Conservation (phyloP, 2,329 filamentous ascomycete genomes). For the Fusarium sarcochroum region DNA sequence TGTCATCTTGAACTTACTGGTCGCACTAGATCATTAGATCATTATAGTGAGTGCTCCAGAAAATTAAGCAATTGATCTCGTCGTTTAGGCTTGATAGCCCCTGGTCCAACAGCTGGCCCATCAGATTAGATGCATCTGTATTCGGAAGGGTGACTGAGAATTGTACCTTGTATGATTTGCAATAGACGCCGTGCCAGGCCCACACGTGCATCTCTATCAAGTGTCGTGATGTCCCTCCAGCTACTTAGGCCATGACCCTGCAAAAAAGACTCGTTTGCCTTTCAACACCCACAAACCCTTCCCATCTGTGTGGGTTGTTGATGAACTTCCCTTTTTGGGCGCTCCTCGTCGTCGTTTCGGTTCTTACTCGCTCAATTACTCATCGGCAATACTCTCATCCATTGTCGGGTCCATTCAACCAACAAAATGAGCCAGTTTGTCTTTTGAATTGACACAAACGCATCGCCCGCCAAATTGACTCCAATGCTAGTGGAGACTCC, state of each 20-base stretch:
- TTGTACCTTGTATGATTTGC: conserved; percentile 1
- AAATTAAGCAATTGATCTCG: conserved; percentile 17
- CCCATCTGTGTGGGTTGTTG: conserved; percentile 7
- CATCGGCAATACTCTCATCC: conserved; percentile 3
- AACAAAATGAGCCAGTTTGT: conserved; percentile 25
- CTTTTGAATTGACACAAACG: conserved; percentile 36
- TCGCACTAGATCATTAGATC: conserved; percentile 1
- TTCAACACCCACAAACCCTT: neutral
- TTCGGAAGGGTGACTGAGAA: conserved; percentile 4
- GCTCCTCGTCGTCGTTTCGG: conserved; percentile 17
- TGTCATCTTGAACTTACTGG: neutral
- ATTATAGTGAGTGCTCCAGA: conserved; percentile 8
- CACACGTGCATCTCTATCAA: conserved; percentile 10
- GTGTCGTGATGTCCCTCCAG: conserved; percentile 14
- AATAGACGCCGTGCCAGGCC: conserved; percentile 19
- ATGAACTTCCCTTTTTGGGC: conserved; percentile 18
- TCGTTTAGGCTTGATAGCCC: neutral
- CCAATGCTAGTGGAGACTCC: conserved; percentile 23
- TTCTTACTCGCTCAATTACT: conserved; percentile 38
- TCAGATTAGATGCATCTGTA: conserved; percentile 32
- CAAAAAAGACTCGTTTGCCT: neutral
- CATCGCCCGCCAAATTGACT: conserved; percentile 36
- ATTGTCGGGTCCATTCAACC: conserved; percentile 17
- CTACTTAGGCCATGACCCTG: conserved; percentile 2
- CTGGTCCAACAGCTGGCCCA: conserved; percentile 16